phyloP scores from a whole-genome alignment of 139 green algal species.

The Chlamydomonas sp. region DNA sequence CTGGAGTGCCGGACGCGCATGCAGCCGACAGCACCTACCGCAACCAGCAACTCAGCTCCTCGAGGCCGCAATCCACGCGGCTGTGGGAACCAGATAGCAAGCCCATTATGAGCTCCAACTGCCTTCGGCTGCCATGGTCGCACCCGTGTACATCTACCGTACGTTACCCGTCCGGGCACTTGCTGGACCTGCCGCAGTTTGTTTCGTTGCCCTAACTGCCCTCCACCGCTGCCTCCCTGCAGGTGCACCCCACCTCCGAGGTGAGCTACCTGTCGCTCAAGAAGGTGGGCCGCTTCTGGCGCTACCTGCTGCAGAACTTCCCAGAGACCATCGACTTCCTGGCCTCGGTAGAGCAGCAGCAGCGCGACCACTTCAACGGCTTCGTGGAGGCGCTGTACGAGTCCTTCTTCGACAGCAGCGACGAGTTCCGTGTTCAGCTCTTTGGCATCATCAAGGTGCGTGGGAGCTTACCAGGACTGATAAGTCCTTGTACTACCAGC shows the following conservation, averaged over 20 bases:
- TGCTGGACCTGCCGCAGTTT: too few relatives aligned
- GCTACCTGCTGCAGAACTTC: constrained; percentile 40
- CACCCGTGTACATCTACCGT: too few relatives aligned
- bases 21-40: too few relatives aligned
- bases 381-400: constrained; percentile 50
- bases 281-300: constrained; percentile 51
- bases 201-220: too few relatives aligned
- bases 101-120: too few relatives aligned
- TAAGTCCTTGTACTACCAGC: constrained; percentile 9
- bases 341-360: constrained; percentile 19
- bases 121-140: too few relatives aligned
- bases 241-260: constrained; percentile 43
- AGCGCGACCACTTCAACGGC: constrained; percentile 39
- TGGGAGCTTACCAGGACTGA: neutral
- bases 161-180: too few relatives aligned
- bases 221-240: too few relatives aligned
- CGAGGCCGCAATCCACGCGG: too few relatives aligned
- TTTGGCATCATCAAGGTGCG: constrained; percentile 22
- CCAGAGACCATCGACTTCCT: constrained; percentile 52
- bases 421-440: constrained; percentile 26
- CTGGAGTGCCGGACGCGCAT: too few relatives aligned
- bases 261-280: constrained; percentile 42
- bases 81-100: too few relatives aligned
- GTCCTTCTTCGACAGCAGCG: constrained; percentile 42
- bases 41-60: too few relatives aligned